Evolutionary conservation across 257 asterid genomes (phyloP).

Genomic region (Solanum microdontum): DNA sequence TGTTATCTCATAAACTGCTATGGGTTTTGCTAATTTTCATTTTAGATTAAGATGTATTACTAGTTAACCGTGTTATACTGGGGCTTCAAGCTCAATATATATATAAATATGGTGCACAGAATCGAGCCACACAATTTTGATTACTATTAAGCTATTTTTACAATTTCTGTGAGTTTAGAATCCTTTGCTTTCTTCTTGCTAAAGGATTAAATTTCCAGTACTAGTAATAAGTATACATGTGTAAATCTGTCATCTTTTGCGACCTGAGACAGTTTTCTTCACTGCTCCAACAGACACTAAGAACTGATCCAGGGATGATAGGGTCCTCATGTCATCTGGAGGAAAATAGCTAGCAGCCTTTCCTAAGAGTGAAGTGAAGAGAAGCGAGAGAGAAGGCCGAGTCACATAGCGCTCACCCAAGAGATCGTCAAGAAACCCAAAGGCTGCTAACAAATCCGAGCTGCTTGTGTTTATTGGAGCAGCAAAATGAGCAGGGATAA

Average conservation of each 20-base stretch:
- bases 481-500: conserved; percentile 93
- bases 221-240: background rate
- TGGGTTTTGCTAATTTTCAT: background rate
- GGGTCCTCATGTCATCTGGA: conserved; percentile 91
- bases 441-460: conserved; percentile 78
- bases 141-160: background rate
- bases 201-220: background rate
- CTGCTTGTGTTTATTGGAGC: conserved; percentile 75
- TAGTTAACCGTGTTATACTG: background rate
- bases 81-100: background rate
- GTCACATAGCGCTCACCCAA: conserved; percentile 60
- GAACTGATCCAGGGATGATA: conserved; percentile 88
- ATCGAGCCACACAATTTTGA: background rate
- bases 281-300: conserved; percentile 87
- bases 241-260: conserved; percentile 28
- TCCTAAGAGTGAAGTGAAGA: conserved; percentile 71
- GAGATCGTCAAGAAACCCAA: conserved; percentile 84
- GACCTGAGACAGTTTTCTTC: conserved; percentile 89
- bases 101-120: background rate
- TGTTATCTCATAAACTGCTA: background rate
- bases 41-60: background rate
- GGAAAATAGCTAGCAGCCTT: conserved; percentile 90
- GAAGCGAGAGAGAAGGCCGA: conserved; percentile 61
- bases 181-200: background rate
- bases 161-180: background rate